These are phyloP conservation scores for Penicillium sp. DNA, from an alignment of 2,329 filamentous ascomycete genomes.

Conservation along the genomic window DNA sequence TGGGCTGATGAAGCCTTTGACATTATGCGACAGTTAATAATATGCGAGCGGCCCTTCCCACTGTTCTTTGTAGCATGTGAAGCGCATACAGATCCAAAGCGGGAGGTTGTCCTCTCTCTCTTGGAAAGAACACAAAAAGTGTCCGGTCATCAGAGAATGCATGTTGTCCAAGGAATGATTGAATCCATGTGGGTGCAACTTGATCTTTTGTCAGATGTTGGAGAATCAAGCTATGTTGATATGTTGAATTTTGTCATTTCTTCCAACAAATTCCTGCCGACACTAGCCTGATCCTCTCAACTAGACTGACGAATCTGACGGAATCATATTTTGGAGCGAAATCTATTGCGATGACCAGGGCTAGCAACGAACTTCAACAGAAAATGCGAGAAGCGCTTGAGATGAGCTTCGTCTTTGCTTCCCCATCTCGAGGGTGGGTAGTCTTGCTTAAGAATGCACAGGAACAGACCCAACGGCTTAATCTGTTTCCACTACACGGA, in stretches of 20 bases:
- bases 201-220: not conserved
- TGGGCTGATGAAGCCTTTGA: not conserved
- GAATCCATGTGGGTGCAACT: conserved; percentile 6
- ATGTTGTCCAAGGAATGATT: not conserved
- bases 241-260: not conserved
- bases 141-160: not conserved
- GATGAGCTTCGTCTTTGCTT: too few relatives aligned
- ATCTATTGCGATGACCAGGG: too few relatives aligned
- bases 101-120: not conserved
- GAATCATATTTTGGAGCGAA: too few relatives aligned
- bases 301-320: too few relatives aligned
- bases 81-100: not conserved
- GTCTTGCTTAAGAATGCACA: too few relatives aligned
- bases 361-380: too few relatives aligned
- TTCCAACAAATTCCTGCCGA: not conserved
- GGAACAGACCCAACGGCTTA: too few relatives aligned
- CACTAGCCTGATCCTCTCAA: not conserved
- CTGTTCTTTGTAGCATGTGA: conserved; percentile 9
- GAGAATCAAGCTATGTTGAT: not conserved
- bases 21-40: not conserved
- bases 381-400: too few relatives aligned
- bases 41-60: conserved; percentile 9
- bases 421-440: too few relatives aligned
- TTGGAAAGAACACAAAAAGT: not conserved
- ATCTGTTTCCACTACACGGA: too few relatives aligned